Evolutionary conservation across 1,139 yeast genomes (phyloP).

Genomic region (Yamadazyma dendronema): DNA sequence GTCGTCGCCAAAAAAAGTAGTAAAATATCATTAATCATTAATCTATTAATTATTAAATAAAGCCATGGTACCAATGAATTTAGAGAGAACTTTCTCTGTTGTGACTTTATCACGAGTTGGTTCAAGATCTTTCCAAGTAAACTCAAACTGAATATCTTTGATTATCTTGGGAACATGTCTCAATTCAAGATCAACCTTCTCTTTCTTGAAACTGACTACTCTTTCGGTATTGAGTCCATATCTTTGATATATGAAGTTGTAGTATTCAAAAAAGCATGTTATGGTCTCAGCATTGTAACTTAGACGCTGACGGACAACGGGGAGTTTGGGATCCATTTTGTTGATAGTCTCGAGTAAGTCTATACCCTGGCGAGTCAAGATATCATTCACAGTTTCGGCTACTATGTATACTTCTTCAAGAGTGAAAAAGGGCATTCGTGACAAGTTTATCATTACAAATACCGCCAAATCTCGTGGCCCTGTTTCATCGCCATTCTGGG

Average conservation of each 20-base stretch:
- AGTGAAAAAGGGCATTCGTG: conserved; percentile 32
- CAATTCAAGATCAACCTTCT: conserved; percentile 25
- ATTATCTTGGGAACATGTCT: conserved; percentile 21
- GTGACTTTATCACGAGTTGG: background rate
- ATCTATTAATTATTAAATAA: conserved; percentile 1
- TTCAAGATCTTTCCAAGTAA: conserved; percentile 9
- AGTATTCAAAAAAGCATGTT: conserved; percentile 22
- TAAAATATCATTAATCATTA: background rate
- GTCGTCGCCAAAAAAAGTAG: too few relatives aligned
- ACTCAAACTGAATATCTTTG: conserved; percentile 9
- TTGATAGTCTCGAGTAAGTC: conserved; percentile 27
- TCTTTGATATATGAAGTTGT: conserved; percentile 19
- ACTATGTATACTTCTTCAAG: conserved; percentile 39
- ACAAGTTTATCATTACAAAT: conserved; percentile 38
- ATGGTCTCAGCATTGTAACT: conserved; percentile 21
- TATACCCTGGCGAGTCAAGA: conserved; percentile 29
- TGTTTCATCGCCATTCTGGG: conserved; percentile 11
- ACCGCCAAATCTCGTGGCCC: conserved; percentile 28
- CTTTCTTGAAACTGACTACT: conserved; percentile 24
- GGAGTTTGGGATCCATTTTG: conserved; percentile 2
- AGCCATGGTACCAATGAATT: conserved; percentile 1
- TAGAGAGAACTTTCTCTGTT: background rate
- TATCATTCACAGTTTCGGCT: conserved; percentile 16
- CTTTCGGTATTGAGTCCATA: conserved; percentile 22
- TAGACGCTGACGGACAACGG: conserved; percentile 5